Conservation (phyloP, 2,329 filamentous ascomycete genomes). For the Fusarium haematococcum region DNA sequence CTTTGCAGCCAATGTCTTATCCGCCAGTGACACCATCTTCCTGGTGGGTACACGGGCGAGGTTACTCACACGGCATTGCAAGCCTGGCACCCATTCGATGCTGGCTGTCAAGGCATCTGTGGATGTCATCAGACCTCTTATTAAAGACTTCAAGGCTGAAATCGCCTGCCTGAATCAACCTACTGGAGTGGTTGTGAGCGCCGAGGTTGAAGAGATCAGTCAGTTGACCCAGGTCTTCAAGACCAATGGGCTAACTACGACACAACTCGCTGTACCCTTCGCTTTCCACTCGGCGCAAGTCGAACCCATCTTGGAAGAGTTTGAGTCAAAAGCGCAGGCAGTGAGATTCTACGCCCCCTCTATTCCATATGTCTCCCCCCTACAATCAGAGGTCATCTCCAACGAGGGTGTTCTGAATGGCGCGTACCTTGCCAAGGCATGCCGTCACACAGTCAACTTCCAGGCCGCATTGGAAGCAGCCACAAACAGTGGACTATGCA, state of each 20-base stretch:
- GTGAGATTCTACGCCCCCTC: slow-evolving; percentile 54
- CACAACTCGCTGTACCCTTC: slow-evolving; percentile 62
- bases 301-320: slow-evolving; percentile 67
- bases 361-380: slow-evolving; percentile 75
- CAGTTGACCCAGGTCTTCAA: slow-evolving; percentile 54
- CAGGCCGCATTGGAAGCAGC: slow-evolving; percentile 66
- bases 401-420: slow-evolving; percentile 61
- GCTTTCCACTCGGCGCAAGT: slow-evolving; percentile 67
- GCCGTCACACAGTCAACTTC: slow-evolving; percentile 76
- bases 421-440: slow-evolving; percentile 70
- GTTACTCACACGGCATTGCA: slow-evolving; percentile 67
- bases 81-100: slow-evolving; percentile 31
- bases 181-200: slow-evolving; percentile 78
- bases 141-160: slow-evolving; percentile 56
- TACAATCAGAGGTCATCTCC: slow-evolving; percentile 65
- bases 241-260: slow-evolving; percentile 56
- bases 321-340: slow-evolving; percentile 60
- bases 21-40: slow-evolving; percentile 69
- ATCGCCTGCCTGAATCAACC: slow-evolving; percentile 82
- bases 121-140: slow-evolving; percentile 6
- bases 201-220: slow-evolving; percentile 55
- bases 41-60: slow-evolving; percentile 70
- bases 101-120: slow-evolving; percentile 30
- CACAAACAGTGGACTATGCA: slow-evolving; percentile 60
- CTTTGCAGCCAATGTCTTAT: slow-evolving; percentile 69